A percentile compares a stretch with the other conserved stretches of the same genome.
These are phyloP conservation scores for Talaromyces nanjingensis DNA, from an alignment of 495 filamentous ascomycete species.

Conservation along the genomic window DNA sequence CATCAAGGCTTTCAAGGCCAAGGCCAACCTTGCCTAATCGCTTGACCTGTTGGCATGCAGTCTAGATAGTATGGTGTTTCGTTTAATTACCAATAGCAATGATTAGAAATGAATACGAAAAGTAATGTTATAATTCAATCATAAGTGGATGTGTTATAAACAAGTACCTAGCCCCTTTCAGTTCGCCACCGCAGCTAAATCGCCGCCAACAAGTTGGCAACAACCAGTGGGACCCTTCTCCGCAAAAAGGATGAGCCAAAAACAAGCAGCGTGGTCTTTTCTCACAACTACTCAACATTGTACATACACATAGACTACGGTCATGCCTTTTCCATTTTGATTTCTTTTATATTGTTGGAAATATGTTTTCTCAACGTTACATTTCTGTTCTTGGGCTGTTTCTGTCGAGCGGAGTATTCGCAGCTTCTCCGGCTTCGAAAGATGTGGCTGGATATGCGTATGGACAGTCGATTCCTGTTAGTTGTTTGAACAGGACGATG, in stretches of 20 bases:
- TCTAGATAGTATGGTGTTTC: not conserved
- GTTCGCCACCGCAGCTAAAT: not conserved
- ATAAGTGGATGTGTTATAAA: not conserved
- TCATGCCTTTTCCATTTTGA: not conserved
- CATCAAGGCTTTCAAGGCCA: conserved; percentile 77
- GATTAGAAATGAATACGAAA: conserved; percentile 2
- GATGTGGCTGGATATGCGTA: conserved; percentile 31
- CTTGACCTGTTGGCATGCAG: not conserved
- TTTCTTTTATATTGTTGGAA: not conserved
- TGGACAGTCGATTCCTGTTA: conserved; percentile 52
- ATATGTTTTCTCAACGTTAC: conserved; percentile 1
- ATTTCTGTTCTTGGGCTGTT: not conserved
- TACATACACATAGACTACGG: not conserved
- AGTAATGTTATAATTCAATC: not conserved
- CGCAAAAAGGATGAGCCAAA: not conserved
- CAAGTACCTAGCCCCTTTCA: not conserved
- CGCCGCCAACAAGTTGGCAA: not conserved
- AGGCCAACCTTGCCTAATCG: conserved; percentile 43
- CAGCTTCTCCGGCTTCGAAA: not conserved
- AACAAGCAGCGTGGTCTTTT: not conserved
- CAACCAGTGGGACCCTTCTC: not conserved
- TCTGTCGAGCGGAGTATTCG: not conserved
- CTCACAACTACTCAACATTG: not conserved
- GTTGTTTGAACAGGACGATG: conserved; percentile 61
- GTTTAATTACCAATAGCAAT: not conserved